Evolutionary conservation across 2,329 filamentous ascomycete species (phyloP), one percentile per base, ranked within the genome.

Genomic region (Aspergillus phoenicis): DNA sequence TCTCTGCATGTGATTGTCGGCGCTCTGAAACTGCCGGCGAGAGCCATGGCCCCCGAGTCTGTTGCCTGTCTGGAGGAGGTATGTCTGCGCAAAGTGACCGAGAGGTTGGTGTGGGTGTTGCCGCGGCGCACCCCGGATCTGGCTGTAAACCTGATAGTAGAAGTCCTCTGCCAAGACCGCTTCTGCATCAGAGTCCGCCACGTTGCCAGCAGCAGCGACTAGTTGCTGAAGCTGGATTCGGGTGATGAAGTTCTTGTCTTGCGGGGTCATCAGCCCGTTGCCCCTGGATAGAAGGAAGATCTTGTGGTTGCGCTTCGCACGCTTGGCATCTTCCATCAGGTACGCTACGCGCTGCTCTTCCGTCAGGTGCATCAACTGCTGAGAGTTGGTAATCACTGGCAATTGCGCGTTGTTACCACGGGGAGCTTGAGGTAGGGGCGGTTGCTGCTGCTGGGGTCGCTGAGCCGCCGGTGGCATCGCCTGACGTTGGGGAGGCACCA

Each of bases 181-280:
- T 72, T 98, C 93, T 0, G 88, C 87, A 49, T 89, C 90, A 49
- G 89, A 85, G 64, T 96, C 93, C 57, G 89, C 89, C 4, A 93
- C 85, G 70, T 93, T 95, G 8, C 94, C 94, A 24, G 93, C 96
- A 8, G 95, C 93, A 10, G 94, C 89, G 57, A 99, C 91, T 38
- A 99, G 85, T 75, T 99, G 95, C 79, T 99, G 95, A 56, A 99
- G 84, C 75, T 99, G 95, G 66, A 99, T 99, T 17, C 95, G 89
- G 5, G 95, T 98, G 67, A 99, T 97, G 78, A 98, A 99, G 75
- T 97, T 99, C 83, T 99, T 99, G 79, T 99, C 95, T 73, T 98
- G 94, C 0, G 95, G 95, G 4, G 95, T 99, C 95, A 99, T 99
- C 63, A 99, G 80, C 24, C 95, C 95, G 72, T 99, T 99, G 70